A percentile compares a stretch with the other conserved stretches of the same genome.
phyloP scores from a whole-genome alignment of 345 rosid genomes.

The Triadica sebifera region DNA sequence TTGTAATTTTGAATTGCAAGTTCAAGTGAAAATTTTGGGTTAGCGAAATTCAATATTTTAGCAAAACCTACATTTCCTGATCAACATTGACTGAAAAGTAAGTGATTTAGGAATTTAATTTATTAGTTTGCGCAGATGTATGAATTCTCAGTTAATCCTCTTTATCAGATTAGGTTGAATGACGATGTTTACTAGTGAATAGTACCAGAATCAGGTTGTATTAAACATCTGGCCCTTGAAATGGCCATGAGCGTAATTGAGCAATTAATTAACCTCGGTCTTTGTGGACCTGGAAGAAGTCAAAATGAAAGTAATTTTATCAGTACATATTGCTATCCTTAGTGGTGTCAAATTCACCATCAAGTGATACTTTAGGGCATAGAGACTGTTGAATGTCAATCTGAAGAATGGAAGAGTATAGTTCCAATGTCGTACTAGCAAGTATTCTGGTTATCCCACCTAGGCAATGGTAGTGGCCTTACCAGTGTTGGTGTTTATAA shows the following conservation, averaged over 20 bases:
- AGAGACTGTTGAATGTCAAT: background rate
- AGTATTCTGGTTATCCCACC: background rate
- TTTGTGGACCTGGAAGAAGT: background rate
- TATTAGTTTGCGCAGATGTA: background rate
- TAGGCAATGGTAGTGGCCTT: background rate
- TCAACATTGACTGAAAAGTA: background rate
- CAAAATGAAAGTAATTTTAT: background rate
- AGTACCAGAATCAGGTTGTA: background rate
- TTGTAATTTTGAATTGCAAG: background rate
- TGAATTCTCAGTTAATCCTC: background rate
- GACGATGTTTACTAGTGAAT: background rate
- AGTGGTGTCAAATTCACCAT: background rate
- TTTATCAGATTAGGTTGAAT: background rate
- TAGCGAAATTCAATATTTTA: background rate
- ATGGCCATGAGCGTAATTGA: background rate
- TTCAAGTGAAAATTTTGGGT: background rate
- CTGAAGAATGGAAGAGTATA: background rate
- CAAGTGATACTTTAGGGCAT: background rate
- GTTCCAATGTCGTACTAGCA: background rate
- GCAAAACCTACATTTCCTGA: background rate
- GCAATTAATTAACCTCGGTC: background rate
- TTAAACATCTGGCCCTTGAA: background rate
- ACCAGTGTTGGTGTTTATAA: background rate
- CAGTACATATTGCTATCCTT: background rate
- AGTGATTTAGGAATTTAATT: slow-evolving; percentile 7